Percentiles rank a stretch among this genome's conserved stretches.
phyloP scores from a whole-genome alignment of 2,329 filamentous ascomycete genomes.

The Penicillium sp. region DNA sequence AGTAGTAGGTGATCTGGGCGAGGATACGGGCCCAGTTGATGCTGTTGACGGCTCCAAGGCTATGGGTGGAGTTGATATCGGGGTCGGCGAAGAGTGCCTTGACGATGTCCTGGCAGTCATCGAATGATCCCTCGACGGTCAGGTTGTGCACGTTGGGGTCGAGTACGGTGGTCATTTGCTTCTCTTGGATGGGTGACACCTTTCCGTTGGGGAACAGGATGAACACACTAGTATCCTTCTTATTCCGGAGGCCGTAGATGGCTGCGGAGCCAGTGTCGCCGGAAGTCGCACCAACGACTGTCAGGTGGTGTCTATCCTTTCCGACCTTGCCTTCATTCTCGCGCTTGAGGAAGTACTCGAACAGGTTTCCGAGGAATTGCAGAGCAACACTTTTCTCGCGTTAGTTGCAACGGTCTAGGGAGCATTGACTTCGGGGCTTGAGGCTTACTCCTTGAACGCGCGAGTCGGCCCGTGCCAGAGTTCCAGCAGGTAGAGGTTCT shows the following conservation, averaged over 20 bases:
- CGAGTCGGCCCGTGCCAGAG: constrained; percentile 96
- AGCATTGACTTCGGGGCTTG: constrained; percentile 10
- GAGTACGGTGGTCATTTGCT: constrained; percentile 90
- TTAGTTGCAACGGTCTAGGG: background rate
- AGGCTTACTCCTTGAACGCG: constrained; percentile 79
- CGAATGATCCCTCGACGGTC: constrained; percentile 86
- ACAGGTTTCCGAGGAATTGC: constrained; percentile 95
- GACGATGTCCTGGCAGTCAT: constrained; percentile 96
- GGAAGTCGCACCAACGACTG: constrained; percentile 83
- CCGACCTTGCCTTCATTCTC: constrained; percentile 48
- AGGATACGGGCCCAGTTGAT: constrained; percentile 97
- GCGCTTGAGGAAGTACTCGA: constrained; percentile 53
- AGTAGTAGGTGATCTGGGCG: constrained; percentile 97
- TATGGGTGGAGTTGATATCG: constrained; percentile 78
- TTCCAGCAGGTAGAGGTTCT: constrained; percentile 83
- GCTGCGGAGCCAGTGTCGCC: constrained; percentile 90
- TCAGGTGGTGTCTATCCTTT: constrained; percentile 75
- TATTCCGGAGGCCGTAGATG: constrained; percentile 91
- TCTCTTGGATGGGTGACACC: constrained; percentile 89
- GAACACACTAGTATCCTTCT: constrained; percentile 96
- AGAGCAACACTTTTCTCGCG: constrained; percentile 65
- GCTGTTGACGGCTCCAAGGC: constrained; percentile 81
- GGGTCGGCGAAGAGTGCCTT: constrained; percentile 89
- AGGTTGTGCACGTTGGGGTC: constrained; percentile 94
- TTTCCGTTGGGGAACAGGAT: constrained; percentile 92